Evolutionary conservation across 768 basidiomycete genomes (phyloP).

Genomic region (Termitomyces sp.): DNA sequence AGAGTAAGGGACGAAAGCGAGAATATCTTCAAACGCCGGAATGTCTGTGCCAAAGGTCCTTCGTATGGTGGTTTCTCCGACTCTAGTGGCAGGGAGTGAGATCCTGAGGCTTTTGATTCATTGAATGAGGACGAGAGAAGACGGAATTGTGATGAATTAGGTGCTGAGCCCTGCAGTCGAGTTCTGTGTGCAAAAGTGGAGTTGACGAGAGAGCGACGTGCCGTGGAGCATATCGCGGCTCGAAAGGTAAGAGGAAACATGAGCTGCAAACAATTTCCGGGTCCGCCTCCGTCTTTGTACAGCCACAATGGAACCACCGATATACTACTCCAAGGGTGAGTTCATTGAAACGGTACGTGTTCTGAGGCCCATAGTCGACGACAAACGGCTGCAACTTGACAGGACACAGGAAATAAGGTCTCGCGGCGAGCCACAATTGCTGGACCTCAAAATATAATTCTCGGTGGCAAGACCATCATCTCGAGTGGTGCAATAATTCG

Average conservation of each 20-base stretch:
- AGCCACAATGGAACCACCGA: constrained; percentile 61
- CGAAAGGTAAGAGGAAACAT: constrained; percentile 12
- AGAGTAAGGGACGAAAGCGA: constrained; percentile 74
- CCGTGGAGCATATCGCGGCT: constrained; percentile 4
- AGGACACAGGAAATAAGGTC: constrained; percentile 97
- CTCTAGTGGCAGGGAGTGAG: not conserved
- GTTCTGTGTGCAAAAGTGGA: not conserved
- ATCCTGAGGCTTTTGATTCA: constrained; percentile 4
- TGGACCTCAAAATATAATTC: constrained; percentile 94
- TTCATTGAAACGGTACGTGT: constrained; percentile 80
- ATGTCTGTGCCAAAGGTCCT: constrained; percentile 69
- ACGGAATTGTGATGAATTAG: constrained; percentile 1
- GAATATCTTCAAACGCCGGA: constrained; percentile 76
- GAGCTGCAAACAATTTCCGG: not conserved
- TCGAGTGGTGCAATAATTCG: constrained; percentile 86
- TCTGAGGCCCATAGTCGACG: not conserved
- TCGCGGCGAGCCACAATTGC: constrained; percentile 87
- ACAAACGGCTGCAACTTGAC: constrained; percentile 5
- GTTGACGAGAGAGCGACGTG: constrained; percentile 1
- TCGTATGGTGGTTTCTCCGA: constrained; percentile 42
- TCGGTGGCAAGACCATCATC: constrained; percentile 96
- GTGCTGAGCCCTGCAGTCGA: not conserved
- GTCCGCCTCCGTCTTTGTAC: not conserved
- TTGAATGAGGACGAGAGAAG: constrained; percentile 7
- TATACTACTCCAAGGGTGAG: constrained; percentile 77